Conservation (phyloP, 768 basidiomycete species). For the Piloderma croceum region DNA sequence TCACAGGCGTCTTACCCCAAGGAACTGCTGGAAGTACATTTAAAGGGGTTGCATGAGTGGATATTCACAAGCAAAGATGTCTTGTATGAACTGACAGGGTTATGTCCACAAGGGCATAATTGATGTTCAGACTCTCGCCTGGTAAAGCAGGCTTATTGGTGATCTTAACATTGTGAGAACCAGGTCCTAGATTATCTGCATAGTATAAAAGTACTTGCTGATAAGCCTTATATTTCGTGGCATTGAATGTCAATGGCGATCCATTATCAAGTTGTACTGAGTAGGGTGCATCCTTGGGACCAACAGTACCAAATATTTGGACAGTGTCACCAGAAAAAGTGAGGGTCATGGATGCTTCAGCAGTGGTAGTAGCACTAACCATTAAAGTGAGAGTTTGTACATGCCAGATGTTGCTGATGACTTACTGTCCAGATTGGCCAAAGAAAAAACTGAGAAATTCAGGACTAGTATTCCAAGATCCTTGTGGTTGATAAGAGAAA, state of each 20-base stretch:
- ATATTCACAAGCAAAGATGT: not conserved
- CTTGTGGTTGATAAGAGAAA: conserved; percentile 31
- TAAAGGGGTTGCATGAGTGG: not conserved
- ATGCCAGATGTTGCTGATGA: too few relatives aligned
- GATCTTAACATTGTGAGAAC: conserved; percentile 28
- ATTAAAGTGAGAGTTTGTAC: not conserved
- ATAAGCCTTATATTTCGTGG: conserved; percentile 16
- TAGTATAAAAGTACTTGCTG: conserved; percentile 28
- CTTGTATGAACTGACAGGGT: conserved; percentile 1
- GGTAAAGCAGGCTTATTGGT: conserved; percentile 23
- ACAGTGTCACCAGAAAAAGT: conserved; percentile 26
- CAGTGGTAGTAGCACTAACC: conserved; percentile 5
- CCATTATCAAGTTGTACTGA: conserved; percentile 25
- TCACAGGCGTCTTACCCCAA: not conserved
- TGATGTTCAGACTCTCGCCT: conserved; percentile 23
- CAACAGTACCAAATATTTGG: conserved; percentile 36
- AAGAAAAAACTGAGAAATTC: too few relatives aligned
- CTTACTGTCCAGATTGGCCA: too few relatives aligned
- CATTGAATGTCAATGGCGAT: conserved; percentile 12
- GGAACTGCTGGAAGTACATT: not conserved
- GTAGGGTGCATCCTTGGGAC: conserved; percentile 26
- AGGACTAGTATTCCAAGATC: conserved; percentile 31
- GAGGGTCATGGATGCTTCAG: conserved; percentile 10
- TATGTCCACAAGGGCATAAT: conserved; percentile 25
- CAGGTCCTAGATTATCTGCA: conserved; percentile 21